A percentile compares a stretch with the other conserved stretches of the same genome.
Conservation (phyloP, 1,284 basidiomycete species). For the Thecaphora thlaspeos region DNA sequence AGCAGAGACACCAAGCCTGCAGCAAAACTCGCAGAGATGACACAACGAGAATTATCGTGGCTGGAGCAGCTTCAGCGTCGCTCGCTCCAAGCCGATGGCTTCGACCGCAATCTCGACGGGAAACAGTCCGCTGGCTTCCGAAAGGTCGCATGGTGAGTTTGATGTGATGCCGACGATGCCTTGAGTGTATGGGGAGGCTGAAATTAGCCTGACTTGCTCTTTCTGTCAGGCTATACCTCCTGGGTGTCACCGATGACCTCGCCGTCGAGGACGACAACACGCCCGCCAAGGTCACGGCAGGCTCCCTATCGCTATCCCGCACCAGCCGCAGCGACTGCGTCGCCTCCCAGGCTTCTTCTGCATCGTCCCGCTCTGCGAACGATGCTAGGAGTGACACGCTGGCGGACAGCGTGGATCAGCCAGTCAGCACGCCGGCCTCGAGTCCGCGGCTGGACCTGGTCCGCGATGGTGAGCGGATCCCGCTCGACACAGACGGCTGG, state of each 20-base stretch:
- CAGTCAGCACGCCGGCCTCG: too few relatives aligned
- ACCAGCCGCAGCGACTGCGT: too few relatives aligned
- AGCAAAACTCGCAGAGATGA: too few relatives aligned
- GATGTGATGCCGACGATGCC: neutral
- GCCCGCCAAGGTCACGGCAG: neutral
- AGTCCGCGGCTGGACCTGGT: neutral
- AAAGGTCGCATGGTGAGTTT: constrained; percentile 3
- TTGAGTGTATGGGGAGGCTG: neutral
- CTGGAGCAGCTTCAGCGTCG: neutral
- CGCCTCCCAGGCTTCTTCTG: too few relatives aligned
- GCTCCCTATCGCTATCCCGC: too few relatives aligned
- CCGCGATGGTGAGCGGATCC: constrained; percentile 1
- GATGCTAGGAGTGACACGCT: too few relatives aligned
- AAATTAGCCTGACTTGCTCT: neutral
- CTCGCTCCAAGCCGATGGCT: neutral
- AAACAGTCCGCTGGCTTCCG: neutral
- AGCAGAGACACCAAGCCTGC: too few relatives aligned
- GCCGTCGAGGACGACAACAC: neutral
- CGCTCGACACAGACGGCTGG: constrained; percentile 33
- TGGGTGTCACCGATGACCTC: neutral
- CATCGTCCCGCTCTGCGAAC: neutral
- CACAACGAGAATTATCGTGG: too few relatives aligned
- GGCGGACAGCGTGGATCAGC: too few relatives aligned
- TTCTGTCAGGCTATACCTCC: constrained; percentile 1
- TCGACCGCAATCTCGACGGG: neutral